These are phyloP conservation scores for Polytrichum formosum DNA, from an alignment of 225 moss, liverwort and hornwort genomes.

Conservation along the genomic window DNA sequence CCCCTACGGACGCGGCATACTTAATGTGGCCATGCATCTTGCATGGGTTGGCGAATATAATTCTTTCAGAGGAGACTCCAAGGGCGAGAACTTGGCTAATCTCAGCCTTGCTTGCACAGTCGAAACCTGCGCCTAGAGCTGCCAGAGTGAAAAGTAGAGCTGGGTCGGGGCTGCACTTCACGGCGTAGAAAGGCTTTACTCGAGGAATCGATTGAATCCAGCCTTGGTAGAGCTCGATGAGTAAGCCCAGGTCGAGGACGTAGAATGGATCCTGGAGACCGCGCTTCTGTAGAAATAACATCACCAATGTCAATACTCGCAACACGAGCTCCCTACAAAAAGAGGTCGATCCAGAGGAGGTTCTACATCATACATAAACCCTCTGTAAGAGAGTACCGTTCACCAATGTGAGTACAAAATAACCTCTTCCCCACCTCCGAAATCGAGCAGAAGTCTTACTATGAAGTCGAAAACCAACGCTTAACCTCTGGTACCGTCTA, in stretches of 20 bases:
- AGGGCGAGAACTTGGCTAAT: conserved; percentile 18
- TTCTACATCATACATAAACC: too few species aligned
- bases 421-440: too few species aligned
- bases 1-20: conserved; percentile 27
- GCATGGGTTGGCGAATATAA: conserved; percentile 37
- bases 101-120: conserved; percentile 40
- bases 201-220: conserved; percentile 31
- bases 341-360: too few species aligned
- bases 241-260: conserved; percentile 28
- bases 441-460: too few species aligned
- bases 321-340: not conserved
- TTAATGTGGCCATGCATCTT: conserved; percentile 31
- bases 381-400: too few species aligned
- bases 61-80: conserved; percentile 20
- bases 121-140: conserved; percentile 35
- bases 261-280: conserved; percentile 32
- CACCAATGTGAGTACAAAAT: too few species aligned
- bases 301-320: not conserved
- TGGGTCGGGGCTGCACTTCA: conserved; percentile 37
- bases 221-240: conserved; percentile 24
- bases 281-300: not conserved
- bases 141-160: conserved; percentile 26
- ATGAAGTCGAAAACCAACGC: too few species aligned
- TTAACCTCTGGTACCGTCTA: too few species aligned
- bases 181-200: conserved; percentile 41